Percentiles rank a stretch among this genome's conserved stretches.
Evolutionary conservation across 2,329 filamentous ascomycete species (phyloP).

Genomic region (Epichloe coenophiala): DNA sequence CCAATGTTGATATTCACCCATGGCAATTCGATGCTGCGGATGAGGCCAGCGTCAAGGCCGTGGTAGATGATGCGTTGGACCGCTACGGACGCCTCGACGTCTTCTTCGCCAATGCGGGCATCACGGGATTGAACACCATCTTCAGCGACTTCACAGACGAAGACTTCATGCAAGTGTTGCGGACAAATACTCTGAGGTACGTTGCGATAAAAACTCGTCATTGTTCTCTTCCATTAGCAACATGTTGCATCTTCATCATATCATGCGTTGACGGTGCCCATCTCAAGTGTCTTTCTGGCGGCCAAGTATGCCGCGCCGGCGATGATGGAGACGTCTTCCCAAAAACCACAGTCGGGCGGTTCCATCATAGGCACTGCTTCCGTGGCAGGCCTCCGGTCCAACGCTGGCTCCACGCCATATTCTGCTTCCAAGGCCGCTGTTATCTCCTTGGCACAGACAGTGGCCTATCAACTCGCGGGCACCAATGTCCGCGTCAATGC

Average conservation of each 20-base stretch:
- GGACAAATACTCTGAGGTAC: constrained; percentile 65
- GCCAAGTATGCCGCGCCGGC: constrained; percentile 75
- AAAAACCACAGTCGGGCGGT: constrained; percentile 57
- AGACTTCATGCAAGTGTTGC: constrained; percentile 68
- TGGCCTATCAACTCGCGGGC: constrained; percentile 70
- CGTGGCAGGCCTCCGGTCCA: constrained; percentile 76
- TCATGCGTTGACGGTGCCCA: background rate
- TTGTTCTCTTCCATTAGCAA: background rate
- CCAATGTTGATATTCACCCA: constrained; percentile 57
- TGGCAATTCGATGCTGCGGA: constrained; percentile 72
- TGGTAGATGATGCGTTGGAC: constrained; percentile 64
- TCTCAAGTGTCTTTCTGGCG: constrained; percentile 68
- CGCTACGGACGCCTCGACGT: constrained; percentile 73
- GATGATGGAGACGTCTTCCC: constrained; percentile 60
- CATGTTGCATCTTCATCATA: background rate
- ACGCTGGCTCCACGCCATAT: constrained; percentile 81
- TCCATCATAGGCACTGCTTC: constrained; percentile 83
- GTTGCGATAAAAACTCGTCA: constrained; percentile 10
- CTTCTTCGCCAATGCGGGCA: constrained; percentile 89
- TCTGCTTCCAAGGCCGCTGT: constrained; percentile 84
- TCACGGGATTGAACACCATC: constrained; percentile 47
- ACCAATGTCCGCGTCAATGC: constrained; percentile 77
- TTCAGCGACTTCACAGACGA: constrained; percentile 58
- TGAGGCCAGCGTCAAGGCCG: constrained; percentile 56
- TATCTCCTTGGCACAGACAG: constrained; percentile 74